Evolutionary conservation across 2,329 filamentous ascomycete species (phyloP).

Genomic region (Graphium sp.): DNA sequence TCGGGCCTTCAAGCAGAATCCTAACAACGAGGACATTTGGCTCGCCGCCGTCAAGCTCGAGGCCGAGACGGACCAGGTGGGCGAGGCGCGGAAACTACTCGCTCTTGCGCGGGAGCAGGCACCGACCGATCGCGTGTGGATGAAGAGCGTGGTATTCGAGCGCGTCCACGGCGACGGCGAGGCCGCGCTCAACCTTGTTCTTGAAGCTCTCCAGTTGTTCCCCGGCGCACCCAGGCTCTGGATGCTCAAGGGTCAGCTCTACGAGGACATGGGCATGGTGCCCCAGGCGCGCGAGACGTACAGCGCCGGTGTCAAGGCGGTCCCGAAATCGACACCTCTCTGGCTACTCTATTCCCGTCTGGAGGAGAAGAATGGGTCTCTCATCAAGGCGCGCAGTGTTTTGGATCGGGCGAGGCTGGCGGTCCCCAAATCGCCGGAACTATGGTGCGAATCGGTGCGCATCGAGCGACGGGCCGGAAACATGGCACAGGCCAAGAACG

Average conservation of each 20-base stretch:
- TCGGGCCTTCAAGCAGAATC: slow-evolving; percentile 84
- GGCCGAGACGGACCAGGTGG: slow-evolving; percentile 69
- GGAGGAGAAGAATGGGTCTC: slow-evolving; percentile 68
- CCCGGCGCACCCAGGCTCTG: slow-evolving; percentile 77
- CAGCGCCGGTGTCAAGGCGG: slow-evolving; percentile 71
- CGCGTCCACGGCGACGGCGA: slow-evolving; percentile 67
- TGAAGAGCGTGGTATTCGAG: slow-evolving; percentile 90
- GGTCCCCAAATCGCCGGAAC: slow-evolving; percentile 64
- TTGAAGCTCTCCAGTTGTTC: slow-evolving; percentile 74
- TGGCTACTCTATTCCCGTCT: slow-evolving; percentile 82
- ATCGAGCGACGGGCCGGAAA: slow-evolving; percentile 83
- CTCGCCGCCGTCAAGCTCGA: slow-evolving; percentile 92
- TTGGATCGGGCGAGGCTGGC: slow-evolving; percentile 82
- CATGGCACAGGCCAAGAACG: slow-evolving; percentile 63
- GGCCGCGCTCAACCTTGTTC: slow-evolving; percentile 70
- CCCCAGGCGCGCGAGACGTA: slow-evolving; percentile 84
- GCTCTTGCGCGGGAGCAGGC: slow-evolving; percentile 73
- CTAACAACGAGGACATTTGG: slow-evolving; percentile 96
- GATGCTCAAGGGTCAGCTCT: slow-evolving; percentile 99
- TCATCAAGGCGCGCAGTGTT: slow-evolving; percentile 85
- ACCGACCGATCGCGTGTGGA: slow-evolving; percentile 91
- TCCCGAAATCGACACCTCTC: slow-evolving; percentile 65
- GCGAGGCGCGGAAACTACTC: slow-evolving; percentile 69
- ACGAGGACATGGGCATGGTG: slow-evolving; percentile 64
- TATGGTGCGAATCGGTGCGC: slow-evolving; percentile 90